phyloP scores from a whole-genome alignment of 2,329 filamentous ascomycete genomes.

The Xylaria polymorpha region DNA sequence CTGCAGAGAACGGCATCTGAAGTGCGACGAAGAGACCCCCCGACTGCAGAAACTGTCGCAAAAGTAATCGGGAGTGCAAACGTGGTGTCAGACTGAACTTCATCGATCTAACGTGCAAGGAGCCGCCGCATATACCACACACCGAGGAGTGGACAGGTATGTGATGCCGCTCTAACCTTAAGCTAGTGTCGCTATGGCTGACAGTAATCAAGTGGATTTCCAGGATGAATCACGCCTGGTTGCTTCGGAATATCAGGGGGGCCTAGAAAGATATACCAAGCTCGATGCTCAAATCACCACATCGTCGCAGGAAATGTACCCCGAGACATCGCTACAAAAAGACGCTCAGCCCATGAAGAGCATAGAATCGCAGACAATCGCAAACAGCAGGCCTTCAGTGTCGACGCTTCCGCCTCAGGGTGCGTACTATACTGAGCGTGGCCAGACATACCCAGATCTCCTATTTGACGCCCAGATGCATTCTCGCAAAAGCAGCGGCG shows the following conservation, averaged over 20 bases:
- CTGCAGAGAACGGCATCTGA: conserved; percentile 88
- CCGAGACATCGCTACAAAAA: conserved; percentile 45
- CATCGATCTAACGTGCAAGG: conserved; percentile 81
- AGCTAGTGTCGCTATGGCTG: conserved; percentile 23
- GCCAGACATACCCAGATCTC: conserved; percentile 42
- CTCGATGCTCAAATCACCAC: conserved; percentile 56
- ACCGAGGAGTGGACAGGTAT: conserved; percentile 73
- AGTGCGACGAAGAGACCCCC: conserved; percentile 81
- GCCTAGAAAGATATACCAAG: conserved; percentile 76
- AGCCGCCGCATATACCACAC: conserved; percentile 71
- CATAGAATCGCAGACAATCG: conserved; percentile 39
- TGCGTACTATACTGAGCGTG: conserved; percentile 45
- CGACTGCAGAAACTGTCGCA: conserved; percentile 81
- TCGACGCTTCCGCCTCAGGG: conserved; percentile 43
- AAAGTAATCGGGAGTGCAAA: conserved; percentile 87
- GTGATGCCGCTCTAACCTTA: conserved; percentile 38
- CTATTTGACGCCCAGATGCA: conserved; percentile 44
- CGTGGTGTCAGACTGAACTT: conserved; percentile 90
- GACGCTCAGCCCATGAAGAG: conserved; percentile 41
- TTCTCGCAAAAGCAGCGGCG: conserved; percentile 46
- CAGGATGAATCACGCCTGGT: conserved; percentile 90
- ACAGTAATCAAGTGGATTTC: conserved; percentile 70
- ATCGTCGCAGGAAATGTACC: conserved; percentile 47
- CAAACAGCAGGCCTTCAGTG: conserved; percentile 41
- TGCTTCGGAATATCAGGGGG: conserved; percentile 89